Conservation (phyloP, 148 eudicot genomes). For the Spergularia marina region DNA sequence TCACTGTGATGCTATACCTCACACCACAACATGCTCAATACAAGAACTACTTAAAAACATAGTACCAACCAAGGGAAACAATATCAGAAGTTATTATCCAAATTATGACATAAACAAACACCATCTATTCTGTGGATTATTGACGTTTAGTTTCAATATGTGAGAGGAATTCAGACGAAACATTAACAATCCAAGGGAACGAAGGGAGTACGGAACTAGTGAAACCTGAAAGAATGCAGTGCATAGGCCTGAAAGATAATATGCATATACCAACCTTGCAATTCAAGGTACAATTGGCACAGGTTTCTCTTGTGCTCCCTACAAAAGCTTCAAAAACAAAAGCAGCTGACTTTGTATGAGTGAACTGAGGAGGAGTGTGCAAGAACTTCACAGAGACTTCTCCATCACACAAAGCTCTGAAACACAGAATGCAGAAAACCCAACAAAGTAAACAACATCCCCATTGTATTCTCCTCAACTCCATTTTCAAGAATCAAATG, state of each 20-base stretch:
- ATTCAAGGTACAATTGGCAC: constrained; percentile 50
- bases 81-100: not conserved
- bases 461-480: constrained; percentile 35
- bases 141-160: too few species aligned
- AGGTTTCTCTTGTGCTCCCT: constrained; percentile 32
- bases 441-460: constrained; percentile 40
- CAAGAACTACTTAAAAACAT: not conserved
- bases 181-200: too few species aligned
- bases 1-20: not conserved
- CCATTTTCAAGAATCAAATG: constrained; percentile 39
- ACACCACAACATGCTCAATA: constrained; percentile 3
- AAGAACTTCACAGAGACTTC: constrained; percentile 56
- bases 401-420: constrained; percentile 41
- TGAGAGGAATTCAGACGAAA: too few species aligned
- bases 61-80: not conserved
- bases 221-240: not conserved
- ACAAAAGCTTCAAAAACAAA: constrained; percentile 62
- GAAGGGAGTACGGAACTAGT: not conserved
- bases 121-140: too few species aligned
- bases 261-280: constrained; percentile 62
- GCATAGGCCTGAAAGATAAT: not conserved
- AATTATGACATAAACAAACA: not conserved
- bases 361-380: constrained; percentile 50
- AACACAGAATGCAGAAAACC: constrained; percentile 45
- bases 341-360: constrained; percentile 50